A percentile compares a stretch with the other conserved stretches of the same genome.
These are phyloP conservation scores for Entamoeba dispar DNA, from an alignment of 208 protist species.

Conservation along the genomic window DNA sequence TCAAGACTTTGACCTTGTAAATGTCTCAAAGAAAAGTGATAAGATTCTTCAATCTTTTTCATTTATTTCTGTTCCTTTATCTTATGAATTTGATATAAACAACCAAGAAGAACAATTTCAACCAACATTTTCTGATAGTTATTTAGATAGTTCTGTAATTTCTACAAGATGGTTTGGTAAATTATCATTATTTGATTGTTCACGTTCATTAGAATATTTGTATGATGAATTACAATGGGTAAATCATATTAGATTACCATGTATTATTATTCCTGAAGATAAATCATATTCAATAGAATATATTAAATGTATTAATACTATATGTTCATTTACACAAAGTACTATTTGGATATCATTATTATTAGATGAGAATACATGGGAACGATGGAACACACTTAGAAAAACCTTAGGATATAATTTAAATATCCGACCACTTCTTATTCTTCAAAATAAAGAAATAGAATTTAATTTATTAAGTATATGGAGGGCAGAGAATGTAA, in stretches of 20 bases:
- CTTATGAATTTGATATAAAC: not conserved
- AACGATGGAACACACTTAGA: not conserved
- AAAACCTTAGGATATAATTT: not conserved
- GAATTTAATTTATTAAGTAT: not conserved
- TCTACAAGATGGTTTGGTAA: not conserved
- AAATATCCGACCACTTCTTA: not conserved
- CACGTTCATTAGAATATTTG: not conserved
- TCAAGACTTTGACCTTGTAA: too few species aligned
- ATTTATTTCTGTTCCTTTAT: too few species aligned
- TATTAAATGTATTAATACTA: not conserved
- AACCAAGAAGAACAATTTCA: not conserved
- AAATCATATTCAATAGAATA: not conserved
- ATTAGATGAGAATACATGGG: not conserved
- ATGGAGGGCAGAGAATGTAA: not conserved
- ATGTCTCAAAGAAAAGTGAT: too few species aligned
- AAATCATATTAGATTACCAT: not conserved
- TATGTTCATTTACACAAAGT: not conserved
- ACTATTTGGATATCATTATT: not conserved
- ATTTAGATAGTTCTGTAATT: not conserved
- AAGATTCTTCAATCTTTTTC: too few species aligned
- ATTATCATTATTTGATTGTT: not conserved
- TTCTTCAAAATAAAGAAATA: not conserved
- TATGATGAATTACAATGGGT: not conserved
- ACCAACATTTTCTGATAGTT: not conserved
- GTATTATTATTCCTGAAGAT: not conserved